Conservation (phyloP, 208 protist species). For the Acanthamoeba sp. region DNA sequence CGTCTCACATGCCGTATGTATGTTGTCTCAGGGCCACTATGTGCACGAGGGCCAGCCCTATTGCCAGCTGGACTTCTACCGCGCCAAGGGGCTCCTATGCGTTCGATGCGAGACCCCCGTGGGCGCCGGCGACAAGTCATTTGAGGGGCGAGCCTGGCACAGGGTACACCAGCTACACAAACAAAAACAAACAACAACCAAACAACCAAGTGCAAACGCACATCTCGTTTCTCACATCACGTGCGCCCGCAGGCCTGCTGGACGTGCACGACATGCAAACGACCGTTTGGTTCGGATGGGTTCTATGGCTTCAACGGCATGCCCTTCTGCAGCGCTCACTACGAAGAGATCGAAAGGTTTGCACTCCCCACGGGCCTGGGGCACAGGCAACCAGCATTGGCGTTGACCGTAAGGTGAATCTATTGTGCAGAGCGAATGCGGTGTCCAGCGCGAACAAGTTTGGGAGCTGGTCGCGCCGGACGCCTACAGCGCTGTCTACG, state of each 20-base stretch:
- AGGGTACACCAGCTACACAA: not conserved
- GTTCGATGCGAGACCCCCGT: constrained; percentile 10
- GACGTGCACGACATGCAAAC: constrained; percentile 14
- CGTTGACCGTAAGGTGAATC: not conserved
- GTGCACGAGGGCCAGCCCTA: constrained; percentile 57
- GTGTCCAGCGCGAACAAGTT: not conserved
- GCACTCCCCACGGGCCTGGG: not conserved
- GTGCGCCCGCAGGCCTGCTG: not conserved
- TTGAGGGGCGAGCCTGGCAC: constrained; percentile 37
- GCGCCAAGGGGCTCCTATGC: constrained; percentile 36
- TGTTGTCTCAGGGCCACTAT: not conserved
- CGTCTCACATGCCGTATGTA: no score
- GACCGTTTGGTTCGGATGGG: constrained; percentile 49
- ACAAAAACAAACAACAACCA: no score
- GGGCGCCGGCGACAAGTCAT: constrained; percentile 22
- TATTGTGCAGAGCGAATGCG: not conserved
- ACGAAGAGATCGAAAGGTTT: not conserved
- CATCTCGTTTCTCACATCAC: not conserved
- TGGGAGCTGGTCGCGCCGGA: not conserved
- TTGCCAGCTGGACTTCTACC: constrained; percentile 27
- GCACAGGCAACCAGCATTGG: not conserved
- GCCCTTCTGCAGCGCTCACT: not conserved
- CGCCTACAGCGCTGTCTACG: not conserved
- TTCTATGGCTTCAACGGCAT: constrained; percentile 46
- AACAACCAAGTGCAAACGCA: not conserved